A percentile compares a stretch with the other conserved stretches of the same genome.
Conservation (phyloP, 345 rosid species). For the Aquilaria malaccensis region DNA sequence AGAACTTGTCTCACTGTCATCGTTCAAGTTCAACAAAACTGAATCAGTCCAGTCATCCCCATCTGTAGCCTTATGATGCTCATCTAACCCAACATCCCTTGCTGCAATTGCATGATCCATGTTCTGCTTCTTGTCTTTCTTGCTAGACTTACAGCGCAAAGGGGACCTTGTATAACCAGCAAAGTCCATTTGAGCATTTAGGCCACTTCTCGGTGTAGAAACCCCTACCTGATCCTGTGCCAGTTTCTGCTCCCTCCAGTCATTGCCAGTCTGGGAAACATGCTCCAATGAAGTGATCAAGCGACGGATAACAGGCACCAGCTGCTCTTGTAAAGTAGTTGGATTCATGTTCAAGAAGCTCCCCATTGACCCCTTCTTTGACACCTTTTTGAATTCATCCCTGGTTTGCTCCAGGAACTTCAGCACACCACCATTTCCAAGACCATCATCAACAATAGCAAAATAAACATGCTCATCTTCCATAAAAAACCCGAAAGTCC, state of each 20-base stretch:
- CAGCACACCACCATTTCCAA: conserved; percentile 42
- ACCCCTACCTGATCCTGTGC: conserved; percentile 21
- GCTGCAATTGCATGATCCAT: conserved; percentile 55
- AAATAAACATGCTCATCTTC: conserved; percentile 71
- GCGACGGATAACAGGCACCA: conserved; percentile 55
- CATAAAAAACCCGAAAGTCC: conserved; percentile 53
- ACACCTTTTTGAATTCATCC: conserved; percentile 62
- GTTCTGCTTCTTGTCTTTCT: conserved; percentile 63
- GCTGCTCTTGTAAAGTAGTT: conserved; percentile 43
- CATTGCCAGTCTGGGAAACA: conserved; percentile 31
- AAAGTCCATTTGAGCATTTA: conserved; percentile 37
- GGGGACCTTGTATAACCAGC: conserved; percentile 61
- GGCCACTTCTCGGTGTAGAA: conserved; percentile 40
- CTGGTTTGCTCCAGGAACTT: conserved; percentile 56
- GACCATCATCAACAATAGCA: conserved; percentile 52
- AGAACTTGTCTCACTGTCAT: conserved; percentile 32
- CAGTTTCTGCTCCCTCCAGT: conserved; percentile 26
- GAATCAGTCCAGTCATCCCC: conserved; percentile 37
- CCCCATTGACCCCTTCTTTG: conserved; percentile 46
- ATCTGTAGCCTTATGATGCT: conserved; percentile 50
- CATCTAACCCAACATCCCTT: conserved; percentile 61
- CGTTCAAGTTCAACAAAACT: conserved; percentile 26
- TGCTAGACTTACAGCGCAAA: conserved; percentile 49
- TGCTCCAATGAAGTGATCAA: conserved; percentile 63
- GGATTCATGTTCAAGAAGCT: conserved; percentile 61